A percentile compares a stretch with the other conserved stretches of the same genome.
These are phyloP conservation scores for Brassica nigra DNA, from an alignment of 345 rosid genomes.

Conservation along the genomic window DNA sequence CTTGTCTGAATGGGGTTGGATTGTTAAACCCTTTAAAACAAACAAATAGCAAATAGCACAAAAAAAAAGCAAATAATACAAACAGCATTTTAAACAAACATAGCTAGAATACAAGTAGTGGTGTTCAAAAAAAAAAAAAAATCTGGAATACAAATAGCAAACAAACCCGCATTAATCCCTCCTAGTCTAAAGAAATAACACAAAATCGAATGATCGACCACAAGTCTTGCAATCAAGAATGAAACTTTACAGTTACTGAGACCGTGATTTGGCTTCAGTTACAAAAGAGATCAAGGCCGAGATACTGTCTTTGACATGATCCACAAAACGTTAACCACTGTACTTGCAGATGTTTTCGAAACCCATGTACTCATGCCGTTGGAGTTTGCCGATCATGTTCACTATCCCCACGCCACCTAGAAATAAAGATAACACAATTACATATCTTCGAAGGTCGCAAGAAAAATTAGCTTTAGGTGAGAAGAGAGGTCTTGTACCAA, in stretches of 20 bases:
- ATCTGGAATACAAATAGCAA: neutral
- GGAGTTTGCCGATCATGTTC: constrained; percentile 53
- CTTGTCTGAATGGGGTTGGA: too few species aligned
- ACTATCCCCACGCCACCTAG: constrained; percentile 64
- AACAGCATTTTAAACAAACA: too few species aligned
- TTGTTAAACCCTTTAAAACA: too few species aligned
- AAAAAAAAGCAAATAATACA: too few species aligned
- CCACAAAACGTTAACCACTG: constrained; percentile 26
- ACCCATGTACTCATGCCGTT: constrained; percentile 63
- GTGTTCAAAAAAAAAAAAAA: too few species aligned
- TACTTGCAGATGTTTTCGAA: constrained; percentile 66
- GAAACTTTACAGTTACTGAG: neutral
- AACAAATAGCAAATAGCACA: too few species aligned
- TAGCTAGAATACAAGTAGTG: too few species aligned
- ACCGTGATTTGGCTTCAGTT: neutral
- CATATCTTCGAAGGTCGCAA: neutral
- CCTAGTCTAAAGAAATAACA: neutral
- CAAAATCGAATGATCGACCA: neutral
- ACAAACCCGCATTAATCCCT: neutral
- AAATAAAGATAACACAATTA: neutral
- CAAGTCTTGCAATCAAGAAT: neutral
- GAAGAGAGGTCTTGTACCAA: constrained; percentile 44
- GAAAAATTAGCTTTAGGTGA: neutral
- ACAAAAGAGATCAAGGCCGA: neutral
- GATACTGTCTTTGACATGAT: neutral